phyloP scores from a whole-genome alignment of 2,329 filamentous ascomycete genomes.

The Scedosporium minutisporum region DNA sequence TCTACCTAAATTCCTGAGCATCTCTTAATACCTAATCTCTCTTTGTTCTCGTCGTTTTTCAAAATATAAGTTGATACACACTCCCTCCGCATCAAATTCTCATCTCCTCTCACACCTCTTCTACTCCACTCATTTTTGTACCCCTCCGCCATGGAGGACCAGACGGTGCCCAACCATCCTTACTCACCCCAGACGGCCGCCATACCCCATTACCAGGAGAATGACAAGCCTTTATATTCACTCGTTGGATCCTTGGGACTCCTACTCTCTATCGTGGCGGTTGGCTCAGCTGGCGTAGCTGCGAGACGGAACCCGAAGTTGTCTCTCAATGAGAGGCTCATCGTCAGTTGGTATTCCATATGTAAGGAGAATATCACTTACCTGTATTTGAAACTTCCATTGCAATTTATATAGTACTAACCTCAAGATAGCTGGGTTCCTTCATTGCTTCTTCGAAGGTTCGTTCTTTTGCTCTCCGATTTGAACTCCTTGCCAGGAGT shows the following conservation, averaged over 20 bases:
- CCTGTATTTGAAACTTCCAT: neutral
- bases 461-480: conserved; percentile 8
- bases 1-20: no score
- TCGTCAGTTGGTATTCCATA: conserved; percentile 44
- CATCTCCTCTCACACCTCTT: neutral
- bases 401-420: neutral
- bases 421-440: conserved; percentile 42
- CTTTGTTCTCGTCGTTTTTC: no score
- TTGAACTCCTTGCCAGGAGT: neutral
- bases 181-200: conserved; percentile 31
- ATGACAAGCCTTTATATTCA: conserved; percentile 23
- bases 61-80: no score
- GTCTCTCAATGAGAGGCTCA: conserved; percentile 27
- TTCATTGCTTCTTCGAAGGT: conserved; percentile 81
- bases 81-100: neutral
- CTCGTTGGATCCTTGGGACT: conserved; percentile 27
- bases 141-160: neutral
- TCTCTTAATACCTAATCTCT: no score
- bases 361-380: conserved; percentile 28
- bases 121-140: neutral
- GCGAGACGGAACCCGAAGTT: conserved; percentile 18
- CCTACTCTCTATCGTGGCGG: conserved; percentile 22
- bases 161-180: conserved; percentile 22
- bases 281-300: conserved; percentile 19
- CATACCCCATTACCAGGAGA: conserved; percentile 31